A percentile compares a stretch with the other conserved stretches of the same genome.
phyloP scores from a whole-genome alignment of 2,329 filamentous ascomycete genomes.

The Diaporthe humulicola region DNA sequence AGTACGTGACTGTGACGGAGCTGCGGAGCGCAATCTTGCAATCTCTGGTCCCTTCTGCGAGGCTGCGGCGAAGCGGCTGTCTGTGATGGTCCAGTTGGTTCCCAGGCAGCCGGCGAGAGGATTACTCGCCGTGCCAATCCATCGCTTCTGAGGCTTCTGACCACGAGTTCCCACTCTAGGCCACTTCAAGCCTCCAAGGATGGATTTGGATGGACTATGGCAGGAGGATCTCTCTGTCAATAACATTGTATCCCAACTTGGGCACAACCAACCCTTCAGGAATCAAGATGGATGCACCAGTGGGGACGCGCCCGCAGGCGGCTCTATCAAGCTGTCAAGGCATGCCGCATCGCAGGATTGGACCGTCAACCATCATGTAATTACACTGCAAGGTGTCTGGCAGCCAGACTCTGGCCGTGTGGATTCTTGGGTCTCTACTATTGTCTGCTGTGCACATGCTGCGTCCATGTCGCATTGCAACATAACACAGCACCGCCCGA shows the following conservation, averaged over 20 bases:
- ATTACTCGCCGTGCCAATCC: slow-evolving; percentile 10
- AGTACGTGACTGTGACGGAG: not conserved
- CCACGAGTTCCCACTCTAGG: not conserved
- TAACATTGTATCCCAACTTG: slow-evolving; percentile 19
- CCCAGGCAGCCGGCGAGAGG: not conserved
- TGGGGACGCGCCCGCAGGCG: not conserved
- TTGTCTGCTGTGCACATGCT: slow-evolving; percentile 3
- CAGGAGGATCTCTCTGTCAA: not conserved
- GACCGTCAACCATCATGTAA: not conserved
- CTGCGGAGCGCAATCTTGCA: slow-evolving; percentile 4
- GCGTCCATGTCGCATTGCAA: slow-evolving; percentile 17
- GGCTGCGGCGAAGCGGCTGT: slow-evolving; percentile 31
- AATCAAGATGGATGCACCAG: not conserved
- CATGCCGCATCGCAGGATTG: slow-evolving; percentile 5
- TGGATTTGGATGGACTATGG: slow-evolving; percentile 5
- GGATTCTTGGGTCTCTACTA: not conserved
- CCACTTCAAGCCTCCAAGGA: slow-evolving; percentile 16
- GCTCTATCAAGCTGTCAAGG: not conserved
- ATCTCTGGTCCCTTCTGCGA: slow-evolving; percentile 3
- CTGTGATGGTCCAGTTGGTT: not conserved
- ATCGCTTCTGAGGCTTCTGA: slow-evolving; percentile 11
- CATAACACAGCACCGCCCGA: slow-evolving; percentile 11
- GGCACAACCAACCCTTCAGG: slow-evolving; percentile 5
- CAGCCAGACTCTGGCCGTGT: no score
- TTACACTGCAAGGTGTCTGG: not conserved